Base-by-base conservation (phyloP, 345 rosid species). In the Isatis tinctoria region DNA sequence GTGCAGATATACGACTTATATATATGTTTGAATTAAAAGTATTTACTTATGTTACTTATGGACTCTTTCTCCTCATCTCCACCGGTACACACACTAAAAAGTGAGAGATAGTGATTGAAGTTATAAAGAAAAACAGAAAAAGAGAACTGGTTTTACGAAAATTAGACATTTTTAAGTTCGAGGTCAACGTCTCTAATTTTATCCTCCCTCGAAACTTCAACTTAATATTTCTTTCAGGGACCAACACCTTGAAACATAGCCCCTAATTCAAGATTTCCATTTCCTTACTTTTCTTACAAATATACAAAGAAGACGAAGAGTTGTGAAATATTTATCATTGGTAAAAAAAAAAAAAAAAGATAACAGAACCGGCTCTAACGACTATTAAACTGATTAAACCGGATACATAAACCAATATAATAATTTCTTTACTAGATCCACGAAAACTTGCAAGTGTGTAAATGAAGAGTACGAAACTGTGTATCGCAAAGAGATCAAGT, bases 21-120 rank as follows among this genome's bases (percentile, higher is more conserved):
- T 22, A 22, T 26, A 13, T 52, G 59, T 43, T 61, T 41, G 51
- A 5, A n/a, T n/a, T n/a, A n/a, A 53, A 69, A 52, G 65, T 63
- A 8, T n/a, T n/a, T n/a, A n/a, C n/a, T n/a, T 53, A 13, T 27
- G 26, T 57, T 44, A 9, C 41, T 12, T 39, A 45, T 48, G 36
- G 20, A 60, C 48, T 28, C 28, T 74, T 75, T 68, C 24, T 24
- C 32, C 10, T 40, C 57, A 41, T 68, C 4, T 68, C 39, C 58
- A 68, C 74, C 43, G 8, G 30, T 6, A 67, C 11, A 36, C 13
- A 20, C 3, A 59, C 3, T 60, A 12, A 8, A 30, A 43, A 61
- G 17, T 41, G 51, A 62, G 14, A 60, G 74, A 74, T 67, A 37
- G 78, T 67, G 78, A 75, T 8, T 62, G 64, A 24, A 53, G 79